Percentiles rank a stretch among this genome's conserved stretches.
These are phyloP conservation scores for Schwanniomyces yamadae DNA, from an alignment of 805 yeast genomes.

Conservation along the genomic window DNA sequence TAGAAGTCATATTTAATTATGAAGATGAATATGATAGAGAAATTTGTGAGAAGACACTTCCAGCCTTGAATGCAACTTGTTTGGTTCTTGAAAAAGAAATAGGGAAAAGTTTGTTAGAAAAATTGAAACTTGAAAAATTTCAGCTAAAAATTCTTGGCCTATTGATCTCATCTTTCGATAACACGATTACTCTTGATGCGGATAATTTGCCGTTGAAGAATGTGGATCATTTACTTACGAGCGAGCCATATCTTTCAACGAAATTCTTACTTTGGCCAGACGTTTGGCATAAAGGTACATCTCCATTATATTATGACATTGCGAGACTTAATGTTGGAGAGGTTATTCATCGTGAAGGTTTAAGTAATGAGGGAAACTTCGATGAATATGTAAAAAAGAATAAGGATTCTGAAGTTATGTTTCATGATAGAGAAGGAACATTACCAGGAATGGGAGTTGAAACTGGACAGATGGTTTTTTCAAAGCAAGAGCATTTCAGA, in stretches of 20 bases:
- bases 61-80: conserved; percentile 26
- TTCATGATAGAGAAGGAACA: conserved; percentile 34
- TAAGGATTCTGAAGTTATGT: conserved; percentile 17
- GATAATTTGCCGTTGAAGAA: conserved; percentile 33
- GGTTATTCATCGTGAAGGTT: conserved; percentile 26
- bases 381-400: conserved; percentile 19
- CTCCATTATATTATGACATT: conserved; percentile 33
- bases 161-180: conserved; percentile 32
- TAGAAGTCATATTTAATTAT: conserved; percentile 31
- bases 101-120: conserved; percentile 18
- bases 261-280: conserved; percentile 38
- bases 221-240: conserved; percentile 24
- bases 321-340: conserved; percentile 31
- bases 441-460: conserved; percentile 31
- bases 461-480: conserved; percentile 36
- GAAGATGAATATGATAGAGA: conserved; percentile 21
- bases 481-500: conserved; percentile 31
- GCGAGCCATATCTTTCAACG: conserved; percentile 24
- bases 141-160: conserved; percentile 32
- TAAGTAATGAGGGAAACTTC: conserved; percentile 24
- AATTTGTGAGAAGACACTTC: conserved; percentile 26
- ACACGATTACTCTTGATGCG: conserved; percentile 31
- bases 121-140: conserved; percentile 16
- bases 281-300: conserved; percentile 32
- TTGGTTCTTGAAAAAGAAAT: conserved; percentile 26